phyloP scores from a whole-genome alignment of 2,329 filamentous ascomycete species.

The Fonsecaea pedrosoi region DNA sequence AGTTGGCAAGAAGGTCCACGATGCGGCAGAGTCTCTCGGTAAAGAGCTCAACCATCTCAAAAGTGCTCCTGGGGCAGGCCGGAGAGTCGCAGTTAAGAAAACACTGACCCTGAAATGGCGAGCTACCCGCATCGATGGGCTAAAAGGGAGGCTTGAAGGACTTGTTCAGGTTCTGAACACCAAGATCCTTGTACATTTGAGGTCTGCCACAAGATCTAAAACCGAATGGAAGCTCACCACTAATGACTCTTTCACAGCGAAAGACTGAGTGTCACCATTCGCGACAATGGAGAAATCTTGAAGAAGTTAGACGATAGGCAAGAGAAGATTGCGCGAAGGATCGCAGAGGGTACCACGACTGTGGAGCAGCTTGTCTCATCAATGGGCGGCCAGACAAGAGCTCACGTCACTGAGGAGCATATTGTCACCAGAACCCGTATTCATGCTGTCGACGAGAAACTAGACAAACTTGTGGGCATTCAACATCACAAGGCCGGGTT shows the following conservation, averaged over 20 bases:
- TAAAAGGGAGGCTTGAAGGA: conserved; percentile 6
- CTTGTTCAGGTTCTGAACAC: conserved; percentile 6
- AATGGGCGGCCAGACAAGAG: not conserved
- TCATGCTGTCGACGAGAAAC: not conserved
- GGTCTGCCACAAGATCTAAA: not conserved
- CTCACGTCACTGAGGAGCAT: conserved; percentile 12
- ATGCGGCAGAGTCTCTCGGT: not conserved
- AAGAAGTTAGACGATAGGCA: not conserved
- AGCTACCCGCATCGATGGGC: not conserved
- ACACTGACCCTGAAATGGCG: not conserved
- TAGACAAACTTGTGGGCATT: not conserved
- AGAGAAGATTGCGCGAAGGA: not conserved
- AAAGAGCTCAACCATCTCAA: conserved; percentile 1
- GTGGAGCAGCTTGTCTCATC: not conserved
- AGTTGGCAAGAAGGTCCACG: conserved; percentile 4
- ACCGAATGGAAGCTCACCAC: not conserved
- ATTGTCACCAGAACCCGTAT: not conserved
- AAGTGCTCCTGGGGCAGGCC: not conserved
- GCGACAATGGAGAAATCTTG: not conserved
- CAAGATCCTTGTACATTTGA: conserved; percentile 9
- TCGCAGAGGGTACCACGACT: not conserved
- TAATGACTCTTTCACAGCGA: not conserved
- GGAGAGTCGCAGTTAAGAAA: not conserved
- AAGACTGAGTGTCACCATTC: not conserved
- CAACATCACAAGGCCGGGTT: not conserved